Percentiles rank a stretch among this genome's conserved stretches.
Conservation (phyloP, 2,329 filamentous ascomycete species). For the Colletotrichum sp. region DNA sequence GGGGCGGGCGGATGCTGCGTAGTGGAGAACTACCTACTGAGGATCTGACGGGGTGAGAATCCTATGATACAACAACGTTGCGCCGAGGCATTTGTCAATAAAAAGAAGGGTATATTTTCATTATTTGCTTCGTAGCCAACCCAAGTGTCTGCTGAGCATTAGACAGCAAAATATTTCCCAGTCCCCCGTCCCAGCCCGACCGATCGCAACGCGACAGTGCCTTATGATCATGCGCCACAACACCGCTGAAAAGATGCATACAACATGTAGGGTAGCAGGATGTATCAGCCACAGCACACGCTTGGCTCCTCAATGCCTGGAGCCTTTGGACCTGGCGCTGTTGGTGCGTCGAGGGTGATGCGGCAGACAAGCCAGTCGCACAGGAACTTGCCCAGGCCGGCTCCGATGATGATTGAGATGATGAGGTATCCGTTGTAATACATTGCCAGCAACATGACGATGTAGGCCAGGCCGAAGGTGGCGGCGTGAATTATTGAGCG, state of each 20-base stretch:
- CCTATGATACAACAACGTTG: background rate
- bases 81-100: background rate
- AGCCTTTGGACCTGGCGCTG: constrained; percentile 22
- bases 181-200: background rate
- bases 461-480: constrained; percentile 47
- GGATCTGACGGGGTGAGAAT: background rate
- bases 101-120: constrained; percentile 6
- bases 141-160: background rate
- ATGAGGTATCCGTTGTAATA: constrained; percentile 51
- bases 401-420: constrained; percentile 50
- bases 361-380: constrained; percentile 56
- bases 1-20: background rate
- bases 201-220: background rate
- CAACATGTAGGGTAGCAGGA: no score
- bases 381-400: constrained; percentile 57
- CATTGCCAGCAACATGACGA: constrained; percentile 51
- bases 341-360: constrained; percentile 26
- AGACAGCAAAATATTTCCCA: background rate
- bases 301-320: constrained; percentile 49
- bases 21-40: background rate
- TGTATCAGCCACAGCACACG: constrained; percentile 48
- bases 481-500: constrained; percentile 42
- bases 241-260: background rate
- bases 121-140: background rate
- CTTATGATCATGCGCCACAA: background rate